Conservation (phyloP, 805 yeast species). For the Cyberlindnera lachancei region DNA sequence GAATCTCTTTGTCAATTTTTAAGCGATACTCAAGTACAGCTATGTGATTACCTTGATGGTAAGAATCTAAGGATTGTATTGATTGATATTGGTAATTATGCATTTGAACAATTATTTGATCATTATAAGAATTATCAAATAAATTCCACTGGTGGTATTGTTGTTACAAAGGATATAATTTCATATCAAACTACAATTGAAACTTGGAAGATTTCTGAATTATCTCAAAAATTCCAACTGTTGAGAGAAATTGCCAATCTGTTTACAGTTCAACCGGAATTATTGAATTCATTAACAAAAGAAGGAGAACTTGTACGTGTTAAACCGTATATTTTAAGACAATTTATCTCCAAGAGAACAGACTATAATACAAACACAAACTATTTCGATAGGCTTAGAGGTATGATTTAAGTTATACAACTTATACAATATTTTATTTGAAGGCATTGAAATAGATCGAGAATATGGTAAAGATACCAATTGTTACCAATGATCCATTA, state of each 20-base stretch:
- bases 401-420: conserved; percentile 12
- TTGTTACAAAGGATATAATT: conserved; percentile 75
- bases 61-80: conserved; percentile 46
- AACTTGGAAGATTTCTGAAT: conserved; percentile 54
- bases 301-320: conserved; percentile 72
- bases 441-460: conserved; percentile 17
- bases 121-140: conserved; percentile 75
- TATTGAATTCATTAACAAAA: conserved; percentile 66
- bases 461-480: conserved; percentile 15
- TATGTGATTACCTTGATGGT: conserved; percentile 31
- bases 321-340: conserved; percentile 54
- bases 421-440: not conserved
- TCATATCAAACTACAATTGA: conserved; percentile 65
- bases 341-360: conserved; percentile 58
- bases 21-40: conserved; percentile 31
- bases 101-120: conserved; percentile 51
- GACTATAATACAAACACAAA: conserved; percentile 50
- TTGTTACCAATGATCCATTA: conserved; percentile 4
- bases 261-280: conserved; percentile 77
- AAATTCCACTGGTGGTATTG: conserved; percentile 74
- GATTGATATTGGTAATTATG: conserved; percentile 47
- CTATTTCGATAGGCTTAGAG: conserved; percentile 19
- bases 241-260: conserved; percentile 78
- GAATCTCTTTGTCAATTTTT: conserved; percentile 52
- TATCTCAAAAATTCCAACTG: conserved; percentile 58